Base-by-base conservation (phyloP, 2,329 filamentous ascomycete species). In the Exophiala alcalophila region DNA sequence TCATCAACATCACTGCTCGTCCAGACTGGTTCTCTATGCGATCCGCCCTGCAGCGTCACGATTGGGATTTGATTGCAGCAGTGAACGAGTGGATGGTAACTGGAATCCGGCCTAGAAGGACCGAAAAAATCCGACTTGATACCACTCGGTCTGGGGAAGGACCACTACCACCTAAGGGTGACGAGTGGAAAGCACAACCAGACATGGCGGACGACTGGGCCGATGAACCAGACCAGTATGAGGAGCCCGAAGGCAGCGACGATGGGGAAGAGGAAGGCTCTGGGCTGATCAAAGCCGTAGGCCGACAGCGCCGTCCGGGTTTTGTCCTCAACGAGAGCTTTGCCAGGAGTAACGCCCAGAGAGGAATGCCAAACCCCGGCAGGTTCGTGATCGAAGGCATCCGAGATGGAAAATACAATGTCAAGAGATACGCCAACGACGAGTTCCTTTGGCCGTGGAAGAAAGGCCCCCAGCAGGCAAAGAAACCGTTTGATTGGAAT, bases 341-440 rank as follows among this genome's bases (percentile, higher is more conserved):
- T n/a, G n/a, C n/a, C n/a, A n/a, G n/a, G n/a, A n/a, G n/a, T n/a
- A n/a, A 19, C 10, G 40, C 40, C 7, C 19, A 43, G 18, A 20
- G 3, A 11, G 23, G 45, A 3, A 16, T 24, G 19, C 28, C 20
- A n/a, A 31, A 40, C 16, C 24, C 27, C 12, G 10, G 12, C 5
- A 31, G 31, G 12, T 42, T 51, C 32, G 12, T 54, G 15, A 16
- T 50, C 25, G 46, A 54, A 27, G 29, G 34, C 24, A 50, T 54
- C 16, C 15, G 15, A 14, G 37, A 38, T 9, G 49, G 43, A 3
- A 35, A 28, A 11, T 48, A 52, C 25, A 12, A 20, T 6, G 32
- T 14, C 31, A 38, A 39, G 10, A 19, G 34, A 15, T 54, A 46
- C 40, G 21, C 45, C 28, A 5, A 25, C 4, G 10, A 16, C 8